Evolutionary conservation across 1,284 basidiomycete genomes (phyloP).

Genomic region (Ustilago curta): DNA sequence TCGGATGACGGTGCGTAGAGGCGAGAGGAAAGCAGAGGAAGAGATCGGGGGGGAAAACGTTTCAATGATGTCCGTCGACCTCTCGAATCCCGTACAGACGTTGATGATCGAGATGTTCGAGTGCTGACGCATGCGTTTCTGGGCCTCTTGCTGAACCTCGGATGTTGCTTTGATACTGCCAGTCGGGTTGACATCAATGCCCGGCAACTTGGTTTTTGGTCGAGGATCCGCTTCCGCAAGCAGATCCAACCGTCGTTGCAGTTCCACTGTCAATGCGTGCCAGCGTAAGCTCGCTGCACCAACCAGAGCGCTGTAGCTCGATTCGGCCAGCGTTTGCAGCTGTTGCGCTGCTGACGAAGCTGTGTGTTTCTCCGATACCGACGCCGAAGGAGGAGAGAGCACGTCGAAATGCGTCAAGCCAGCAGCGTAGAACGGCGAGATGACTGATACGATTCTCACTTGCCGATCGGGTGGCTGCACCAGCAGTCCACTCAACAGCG

Average conservation of each 20-base stretch:
- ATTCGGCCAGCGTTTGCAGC: conserved; percentile 16
- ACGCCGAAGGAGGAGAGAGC: background rate
- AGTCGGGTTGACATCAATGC: conserved; percentile 40
- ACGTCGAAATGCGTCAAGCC: conserved; percentile 51
- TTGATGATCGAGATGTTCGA: conserved; percentile 59
- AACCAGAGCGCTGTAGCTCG: conserved; percentile 21
- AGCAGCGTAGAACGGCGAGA: conserved; percentile 64
- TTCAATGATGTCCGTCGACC: conserved; percentile 44
- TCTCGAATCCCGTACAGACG: conserved; percentile 66
- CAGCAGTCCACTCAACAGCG: conserved; percentile 56
- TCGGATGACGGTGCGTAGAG: conserved; percentile 9
- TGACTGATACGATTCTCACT: conserved; percentile 55
- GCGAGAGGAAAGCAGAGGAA: background rate
- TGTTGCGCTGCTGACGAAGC: background rate
- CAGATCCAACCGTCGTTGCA: conserved; percentile 58
- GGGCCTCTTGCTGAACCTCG: conserved; percentile 6
- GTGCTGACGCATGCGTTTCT: conserved; percentile 19
- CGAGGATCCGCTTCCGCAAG: conserved; percentile 60
- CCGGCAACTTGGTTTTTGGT: conserved; percentile 53
- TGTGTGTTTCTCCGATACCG: background rate
- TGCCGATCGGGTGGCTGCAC: conserved; percentile 57
- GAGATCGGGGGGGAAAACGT: conserved; percentile 28
- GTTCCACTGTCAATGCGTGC: conserved; percentile 52
- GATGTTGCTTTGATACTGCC: conserved; percentile 7
- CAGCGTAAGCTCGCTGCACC: conserved; percentile 54